A percentile compares a stretch with the other conserved stretches of the same genome.
phyloP scores from a whole-genome alignment of 805 yeast genomes.

The Candida awuae region DNA sequence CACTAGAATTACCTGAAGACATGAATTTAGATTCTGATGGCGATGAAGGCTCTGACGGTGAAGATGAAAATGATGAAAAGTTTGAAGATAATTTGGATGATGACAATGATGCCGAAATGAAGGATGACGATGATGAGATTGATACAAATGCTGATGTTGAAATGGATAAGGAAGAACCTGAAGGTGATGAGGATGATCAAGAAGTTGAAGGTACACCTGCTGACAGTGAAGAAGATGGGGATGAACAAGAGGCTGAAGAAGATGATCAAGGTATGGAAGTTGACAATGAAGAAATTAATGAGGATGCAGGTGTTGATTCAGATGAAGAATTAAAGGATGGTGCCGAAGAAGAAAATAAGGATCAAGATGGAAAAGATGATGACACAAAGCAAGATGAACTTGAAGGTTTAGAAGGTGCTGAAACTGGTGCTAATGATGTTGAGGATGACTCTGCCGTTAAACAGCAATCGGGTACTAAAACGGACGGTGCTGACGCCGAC shows the following conservation, averaged over 20 bases:
- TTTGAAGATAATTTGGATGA: constrained; percentile 24
- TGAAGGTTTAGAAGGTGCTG: constrained; percentile 26
- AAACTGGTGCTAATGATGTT: constrained; percentile 28
- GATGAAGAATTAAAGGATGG: constrained; percentile 25
- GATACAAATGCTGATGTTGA: constrained; percentile 26
- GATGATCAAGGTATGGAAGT: constrained; percentile 17
- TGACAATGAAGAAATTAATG: constrained; percentile 17
- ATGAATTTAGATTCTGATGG: constrained; percentile 79
- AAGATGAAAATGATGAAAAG: constrained; percentile 18
- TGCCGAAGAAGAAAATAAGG: constrained; percentile 22
- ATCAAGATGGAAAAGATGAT: constrained; percentile 21
- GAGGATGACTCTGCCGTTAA: constrained; percentile 30
- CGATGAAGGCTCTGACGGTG: constrained; percentile 37
- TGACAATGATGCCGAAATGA: constrained; percentile 19
- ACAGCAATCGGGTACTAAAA: constrained; percentile 28
- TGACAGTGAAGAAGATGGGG: constrained; percentile 22
- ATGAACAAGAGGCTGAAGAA: constrained; percentile 25
- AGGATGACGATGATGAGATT: constrained; percentile 15
- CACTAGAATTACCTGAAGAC: constrained; percentile 87
- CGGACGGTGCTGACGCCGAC: constrained; percentile 32
- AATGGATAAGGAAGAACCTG: constrained; percentile 22
- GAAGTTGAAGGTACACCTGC: constrained; percentile 25
- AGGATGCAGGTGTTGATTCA: constrained; percentile 26
- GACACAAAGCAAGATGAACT: constrained; percentile 27
- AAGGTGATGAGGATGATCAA: constrained; percentile 20